phyloP scores from a whole-genome alignment of 306 rosid species.

The Vigna trinervia region DNA sequence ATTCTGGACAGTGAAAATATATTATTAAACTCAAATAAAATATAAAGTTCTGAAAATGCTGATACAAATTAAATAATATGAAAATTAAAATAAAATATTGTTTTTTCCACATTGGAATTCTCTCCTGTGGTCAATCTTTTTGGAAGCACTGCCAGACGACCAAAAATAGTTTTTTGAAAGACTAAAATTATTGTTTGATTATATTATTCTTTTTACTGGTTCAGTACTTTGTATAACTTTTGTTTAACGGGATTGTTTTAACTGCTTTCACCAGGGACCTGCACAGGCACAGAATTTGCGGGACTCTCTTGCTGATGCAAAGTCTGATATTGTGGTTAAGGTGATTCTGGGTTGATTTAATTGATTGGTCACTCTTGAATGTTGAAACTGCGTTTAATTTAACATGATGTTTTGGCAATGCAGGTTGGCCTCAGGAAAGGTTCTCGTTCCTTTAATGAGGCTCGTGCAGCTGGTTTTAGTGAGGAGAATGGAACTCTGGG shows the following conservation, averaged over 20 bases:
- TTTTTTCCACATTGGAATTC: not conserved
- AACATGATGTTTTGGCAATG: slow-evolving; percentile 16
- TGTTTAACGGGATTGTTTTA: slow-evolving; percentile 15
- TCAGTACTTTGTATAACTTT: not conserved
- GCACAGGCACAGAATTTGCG: slow-evolving; percentile 98
- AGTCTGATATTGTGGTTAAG: slow-evolving; percentile 94
- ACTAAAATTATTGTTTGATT: not conserved
- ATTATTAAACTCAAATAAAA: not conserved
- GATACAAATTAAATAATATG: not conserved
- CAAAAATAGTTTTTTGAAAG: not conserved
- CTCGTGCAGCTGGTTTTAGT: slow-evolving; percentile 85
- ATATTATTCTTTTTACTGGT: not conserved
- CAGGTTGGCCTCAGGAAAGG: slow-evolving; percentile 99
- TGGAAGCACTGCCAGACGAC: not conserved
- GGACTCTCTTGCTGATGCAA: slow-evolving; percentile 87
- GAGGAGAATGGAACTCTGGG: slow-evolving; percentile 97
- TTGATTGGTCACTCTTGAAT: not conserved
- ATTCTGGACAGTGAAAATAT: not conserved
- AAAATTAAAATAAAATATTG: not conserved
- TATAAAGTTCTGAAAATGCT: not conserved
- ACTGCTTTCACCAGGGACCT: slow-evolving; percentile 72
- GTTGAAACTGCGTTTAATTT: not conserved
- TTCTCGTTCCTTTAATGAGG: slow-evolving; percentile 86
- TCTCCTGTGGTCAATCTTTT: not conserved
- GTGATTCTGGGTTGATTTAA: slow-evolving; percentile 48